Base-by-base conservation (phyloP, 805 yeast species). In the Debaryomyces hansenii region DNA sequence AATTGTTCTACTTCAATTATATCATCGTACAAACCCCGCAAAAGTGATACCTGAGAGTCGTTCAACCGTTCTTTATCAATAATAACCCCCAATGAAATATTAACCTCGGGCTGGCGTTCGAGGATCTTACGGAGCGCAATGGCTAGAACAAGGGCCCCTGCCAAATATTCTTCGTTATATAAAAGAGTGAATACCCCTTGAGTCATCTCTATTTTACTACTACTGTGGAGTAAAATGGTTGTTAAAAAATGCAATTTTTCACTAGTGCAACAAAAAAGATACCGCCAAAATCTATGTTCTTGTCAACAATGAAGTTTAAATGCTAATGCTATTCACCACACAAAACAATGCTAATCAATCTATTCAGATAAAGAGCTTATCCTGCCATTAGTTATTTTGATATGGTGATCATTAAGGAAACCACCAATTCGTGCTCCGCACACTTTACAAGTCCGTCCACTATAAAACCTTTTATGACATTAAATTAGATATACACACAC, bases 81-180 rank as follows among this genome's bases (percentile, higher is more conserved):
- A 28, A 73, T 53, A 3, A 73, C 48, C n/a, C 68, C 74, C 31
- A 64, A 53, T 34, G 46, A 49, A 18, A 58, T 47, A 24, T 49
- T 37, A 5, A 20, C 28, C 37, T 40, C 34, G 8, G 40, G 35
- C n/a, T 42, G 32, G 35, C 33, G 20, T 10, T 40, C 29, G 42
- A 48, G 32, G 51, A 61, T 49, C 18, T 56, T 54, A 27, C 53
- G 54, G 10, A 63, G 28, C 4, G 58, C 61, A 7, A 76, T 51
- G 16, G 79, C 85, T 33, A 82, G 58, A 1, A 80, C 78, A 28
- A 81, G 63, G 0, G 82, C 79, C 15, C 87, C 87, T 1, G 85
- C 82, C 20, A 82, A 59, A 58, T 82, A 82, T 32, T 71, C 70
- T 14, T 75, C 62, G 20, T 78, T 69, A 58, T 77, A 82, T 27